Base-by-base conservation (phyloP, 352 stramenopile genomes). In the Globisporangium cederbergense region DNA sequence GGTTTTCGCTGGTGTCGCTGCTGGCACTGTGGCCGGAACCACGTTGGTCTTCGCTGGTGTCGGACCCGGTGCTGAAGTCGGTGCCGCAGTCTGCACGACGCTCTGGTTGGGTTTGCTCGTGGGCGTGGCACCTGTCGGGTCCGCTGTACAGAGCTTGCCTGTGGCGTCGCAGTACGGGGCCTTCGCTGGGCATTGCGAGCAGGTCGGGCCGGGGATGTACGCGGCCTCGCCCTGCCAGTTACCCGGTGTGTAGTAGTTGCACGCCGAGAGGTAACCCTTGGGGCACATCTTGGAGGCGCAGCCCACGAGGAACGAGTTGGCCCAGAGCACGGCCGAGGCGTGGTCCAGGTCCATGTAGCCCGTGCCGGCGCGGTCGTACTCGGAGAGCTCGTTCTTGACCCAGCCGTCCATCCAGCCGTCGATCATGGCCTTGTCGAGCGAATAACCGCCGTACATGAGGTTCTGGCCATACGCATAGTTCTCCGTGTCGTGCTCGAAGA, bases 391-490 rank as follows among this genome's bases (percentile, higher is more conserved):
- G 22, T 75, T 64, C 40, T 47, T 55, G 47, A 79, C 73, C 73
- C 73, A 79, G 34, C 47, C 58, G 8, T 76, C 22, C 55, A 79
- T 77, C 73, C 73, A 79, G 28, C 45, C 59, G 30, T 67, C 64
- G 40, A 77, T 56, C 28, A 62, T 70, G 20, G 40, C 10, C 50
- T 70, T 68, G 66, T 75, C 64, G 36, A 75, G 60, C 18, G 49
- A 20, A 10, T 42, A 34, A 49, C 64, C 60, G 50, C 73, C 73
- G 61, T 73, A 74, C 69, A 79, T 75, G 46, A 79, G 70, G 51
- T 79, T 79, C 55, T 79, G 73, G 2, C 73, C 67, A 58, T 79
- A 79, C 32, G 68, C 61, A 53, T 76, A 76, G 58, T 67, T 68
- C 49, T 79, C 73, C 20, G 73, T 79, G 60, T 71, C 64, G 64